Percentiles rank a stretch among this genome's conserved stretches.
phyloP scores from a whole-genome alignment of 2,329 filamentous ascomycete species.

The Fusarium equiseti region DNA sequence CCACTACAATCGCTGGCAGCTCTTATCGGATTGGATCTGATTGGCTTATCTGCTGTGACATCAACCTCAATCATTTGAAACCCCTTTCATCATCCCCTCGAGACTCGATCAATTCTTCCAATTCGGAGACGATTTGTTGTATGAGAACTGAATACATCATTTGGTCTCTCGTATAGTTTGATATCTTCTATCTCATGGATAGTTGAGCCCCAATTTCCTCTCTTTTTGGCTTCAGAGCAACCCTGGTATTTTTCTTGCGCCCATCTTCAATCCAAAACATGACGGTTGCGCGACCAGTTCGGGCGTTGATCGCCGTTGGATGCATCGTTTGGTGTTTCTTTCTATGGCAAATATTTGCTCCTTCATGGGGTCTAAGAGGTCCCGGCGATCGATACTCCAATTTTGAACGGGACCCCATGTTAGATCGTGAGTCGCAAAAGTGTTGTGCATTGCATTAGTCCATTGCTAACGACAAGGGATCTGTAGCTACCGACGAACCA shows the following conservation, averaged over 20 bases:
- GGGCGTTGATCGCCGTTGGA: constrained; percentile 79
- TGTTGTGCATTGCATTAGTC: neutral
- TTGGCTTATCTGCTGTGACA: constrained; percentile 38
- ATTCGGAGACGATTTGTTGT: constrained; percentile 2
- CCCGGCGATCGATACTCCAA: constrained; percentile 61
- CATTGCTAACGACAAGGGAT: constrained; percentile 31
- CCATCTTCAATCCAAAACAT: constrained; percentile 60
- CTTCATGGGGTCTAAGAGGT: constrained; percentile 60
- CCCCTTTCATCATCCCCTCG: constrained; percentile 38
- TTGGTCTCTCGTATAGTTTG: neutral
- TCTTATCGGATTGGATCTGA: constrained; percentile 18
- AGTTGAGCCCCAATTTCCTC: constrained; percentile 17
- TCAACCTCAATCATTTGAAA: constrained; percentile 41
- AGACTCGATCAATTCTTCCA: constrained; percentile 2
- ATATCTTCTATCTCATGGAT: constrained; percentile 31
- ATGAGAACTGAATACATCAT: neutral
- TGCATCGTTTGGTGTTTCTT: constrained; percentile 82
- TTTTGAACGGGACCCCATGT: constrained; percentile 83
- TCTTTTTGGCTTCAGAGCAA: constrained; percentile 27
- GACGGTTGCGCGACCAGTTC: constrained; percentile 87
- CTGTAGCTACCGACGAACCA: constrained; percentile 83
- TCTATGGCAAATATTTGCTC: constrained; percentile 78
- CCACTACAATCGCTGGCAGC: constrained; percentile 18
- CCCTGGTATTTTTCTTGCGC: constrained; percentile 10
- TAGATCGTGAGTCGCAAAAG: constrained; percentile 76